A percentile compares a stretch with the other conserved stretches of the same genome.
These are phyloP conservation scores for Picochlorum sp. DNA, from an alignment of 139 green algal species.

Conservation along the genomic window DNA sequence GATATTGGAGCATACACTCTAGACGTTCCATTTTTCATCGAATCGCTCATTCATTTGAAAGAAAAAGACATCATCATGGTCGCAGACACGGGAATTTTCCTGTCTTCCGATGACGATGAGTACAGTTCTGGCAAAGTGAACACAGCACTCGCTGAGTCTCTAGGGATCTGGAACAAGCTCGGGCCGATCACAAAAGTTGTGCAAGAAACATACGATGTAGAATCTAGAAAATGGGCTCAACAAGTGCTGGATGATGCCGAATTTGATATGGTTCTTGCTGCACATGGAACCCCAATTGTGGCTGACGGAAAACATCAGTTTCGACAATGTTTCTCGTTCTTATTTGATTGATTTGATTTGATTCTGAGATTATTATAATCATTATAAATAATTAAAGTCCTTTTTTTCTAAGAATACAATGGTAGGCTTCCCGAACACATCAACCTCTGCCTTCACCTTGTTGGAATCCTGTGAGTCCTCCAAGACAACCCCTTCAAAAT, in stretches of 20 bases:
- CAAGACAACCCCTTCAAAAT: slow-evolving; percentile 3
- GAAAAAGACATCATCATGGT: slow-evolving; percentile 20
- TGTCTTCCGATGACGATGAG: slow-evolving; percentile 3
- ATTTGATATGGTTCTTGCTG: slow-evolving; percentile 19
- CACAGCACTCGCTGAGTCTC: neutral
- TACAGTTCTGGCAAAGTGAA: slow-evolving; percentile 8
- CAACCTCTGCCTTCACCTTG: slow-evolving; percentile 1
- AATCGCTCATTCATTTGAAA: slow-evolving; percentile 15
- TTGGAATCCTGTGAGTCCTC: neutral
- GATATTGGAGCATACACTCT: slow-evolving; percentile 11
- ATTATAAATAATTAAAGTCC: neutral
- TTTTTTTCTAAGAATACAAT: neutral
- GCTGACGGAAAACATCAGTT: slow-evolving; percentile 12
- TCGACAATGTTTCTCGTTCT: slow-evolving; percentile 17
- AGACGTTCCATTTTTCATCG: slow-evolving; percentile 22
- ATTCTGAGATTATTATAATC: too few species aligned
- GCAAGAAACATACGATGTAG: slow-evolving; percentile 3
- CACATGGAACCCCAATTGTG: slow-evolving; percentile 19
- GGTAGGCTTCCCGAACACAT: slow-evolving; percentile 2
- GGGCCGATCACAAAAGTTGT: slow-evolving; percentile 16
- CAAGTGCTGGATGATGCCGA: slow-evolving; percentile 6
- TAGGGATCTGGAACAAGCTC: slow-evolving; percentile 16
- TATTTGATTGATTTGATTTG: slow-evolving; percentile 5
- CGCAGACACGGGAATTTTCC: slow-evolving; percentile 19
- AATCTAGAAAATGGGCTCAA: slow-evolving; percentile 14